Conservation (phyloP, 2,329 filamentous ascomycete genomes). For the Coniella vitis region DNA sequence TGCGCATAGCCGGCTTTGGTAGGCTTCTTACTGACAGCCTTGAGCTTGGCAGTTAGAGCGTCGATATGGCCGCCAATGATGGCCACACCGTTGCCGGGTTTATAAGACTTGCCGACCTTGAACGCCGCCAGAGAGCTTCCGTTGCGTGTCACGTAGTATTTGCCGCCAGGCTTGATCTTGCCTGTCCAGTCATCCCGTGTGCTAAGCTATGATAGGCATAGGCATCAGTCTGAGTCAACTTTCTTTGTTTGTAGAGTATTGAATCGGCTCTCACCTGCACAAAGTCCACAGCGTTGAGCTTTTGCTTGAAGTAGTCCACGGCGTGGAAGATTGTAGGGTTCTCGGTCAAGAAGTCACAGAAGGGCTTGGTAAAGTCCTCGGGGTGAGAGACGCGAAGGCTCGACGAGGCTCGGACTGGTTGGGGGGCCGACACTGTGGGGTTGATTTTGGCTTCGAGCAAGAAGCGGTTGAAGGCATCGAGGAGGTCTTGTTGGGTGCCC, state of each 20-base stretch:
- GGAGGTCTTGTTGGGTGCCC: background rate
- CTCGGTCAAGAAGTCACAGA: conserved; percentile 77
- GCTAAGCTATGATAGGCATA: conserved; percentile 47
- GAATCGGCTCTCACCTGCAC: conserved; percentile 45
- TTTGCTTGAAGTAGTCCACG: conserved; percentile 68
- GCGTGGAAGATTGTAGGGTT: conserved; percentile 94
- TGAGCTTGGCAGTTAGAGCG: conserved; percentile 81
- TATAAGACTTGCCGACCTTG: conserved; percentile 70
- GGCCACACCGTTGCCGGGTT: conserved; percentile 77
- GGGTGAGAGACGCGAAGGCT: conserved; percentile 34
- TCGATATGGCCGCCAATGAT: conserved; percentile 92
- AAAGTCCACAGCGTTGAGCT: conserved; percentile 68
- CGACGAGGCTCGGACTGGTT: background rate
- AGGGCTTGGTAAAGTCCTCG: conserved; percentile 72
- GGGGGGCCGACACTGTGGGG: background rate
- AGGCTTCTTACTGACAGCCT: conserved; percentile 83
- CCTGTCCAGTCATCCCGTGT: conserved; percentile 71
- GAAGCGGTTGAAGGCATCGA: background rate
- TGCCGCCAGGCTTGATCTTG: conserved; percentile 70
- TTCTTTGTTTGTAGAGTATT: too few relatives aligned
- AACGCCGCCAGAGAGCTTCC: conserved; percentile 83
- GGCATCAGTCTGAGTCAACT: conserved; percentile 12
- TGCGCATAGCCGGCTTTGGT: conserved; percentile 80
- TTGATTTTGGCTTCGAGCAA: background rate
- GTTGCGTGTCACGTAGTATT: conserved; percentile 85